phyloP scores from a whole-genome alignment of 768 basidiomycete genomes.

The Leccinum imitatum region DNA sequence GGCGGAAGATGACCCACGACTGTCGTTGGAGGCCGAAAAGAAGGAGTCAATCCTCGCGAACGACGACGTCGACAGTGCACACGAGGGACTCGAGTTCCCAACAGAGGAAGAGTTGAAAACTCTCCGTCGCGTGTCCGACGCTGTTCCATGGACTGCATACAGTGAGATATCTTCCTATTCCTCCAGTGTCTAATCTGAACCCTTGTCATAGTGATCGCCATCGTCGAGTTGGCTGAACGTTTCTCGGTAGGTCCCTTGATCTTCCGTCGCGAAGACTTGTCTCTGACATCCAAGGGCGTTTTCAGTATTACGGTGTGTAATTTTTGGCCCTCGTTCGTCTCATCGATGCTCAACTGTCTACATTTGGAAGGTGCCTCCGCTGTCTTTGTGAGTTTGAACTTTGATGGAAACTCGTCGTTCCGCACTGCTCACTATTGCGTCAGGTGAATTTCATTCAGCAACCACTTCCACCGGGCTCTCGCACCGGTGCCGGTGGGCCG shows the following conservation, averaged over 20 bases:
- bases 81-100: slow-evolving; percentile 61
- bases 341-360: not conserved
- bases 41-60: slow-evolving; percentile 12
- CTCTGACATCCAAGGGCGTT: not conserved
- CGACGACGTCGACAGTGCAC: slow-evolving; percentile 35
- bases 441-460: slow-evolving; percentile 79
- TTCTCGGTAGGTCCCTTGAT: slow-evolving; percentile 52
- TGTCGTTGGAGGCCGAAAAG: slow-evolving; percentile 19
- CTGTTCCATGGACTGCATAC: slow-evolving; percentile 58
- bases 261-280: not conserved
- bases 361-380: slow-evolving; percentile 37
- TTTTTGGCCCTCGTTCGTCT: slow-evolving; percentile 8
- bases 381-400: slow-evolving; percentile 35
- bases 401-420: not conserved
- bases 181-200: not conserved
- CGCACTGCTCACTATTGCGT: not conserved
- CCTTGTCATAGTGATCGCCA: slow-evolving; percentile 50
- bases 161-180: slow-evolving; percentile 5
- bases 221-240: slow-evolving; percentile 70
- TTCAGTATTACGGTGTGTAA: slow-evolving; percentile 46
- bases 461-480: slow-evolving; percentile 61
- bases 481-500: slow-evolving; percentile 58
- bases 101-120: slow-evolving; percentile 59
- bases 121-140: slow-evolving; percentile 60
- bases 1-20: slow-evolving; percentile 10